These are phyloP conservation scores for Pichia paraexigua DNA, from an alignment of 805 yeast species.

Conservation along the genomic window DNA sequence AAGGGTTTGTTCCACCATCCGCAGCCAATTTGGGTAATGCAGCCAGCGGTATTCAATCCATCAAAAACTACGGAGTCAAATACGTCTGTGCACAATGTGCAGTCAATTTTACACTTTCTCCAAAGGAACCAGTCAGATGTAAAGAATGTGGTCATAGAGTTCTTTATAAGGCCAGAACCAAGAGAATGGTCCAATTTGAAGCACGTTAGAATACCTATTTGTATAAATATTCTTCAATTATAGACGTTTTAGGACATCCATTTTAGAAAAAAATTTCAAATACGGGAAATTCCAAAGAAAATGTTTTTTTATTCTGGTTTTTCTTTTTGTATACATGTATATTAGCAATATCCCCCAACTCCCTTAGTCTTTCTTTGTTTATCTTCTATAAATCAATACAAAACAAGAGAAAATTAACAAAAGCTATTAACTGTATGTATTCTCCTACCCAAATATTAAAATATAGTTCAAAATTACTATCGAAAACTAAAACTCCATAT, in stretches of 20 bases:
- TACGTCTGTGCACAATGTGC: slow-evolving; percentile 98
- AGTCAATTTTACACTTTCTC: slow-evolving; percentile 73
- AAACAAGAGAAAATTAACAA: background rate
- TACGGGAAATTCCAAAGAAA: background rate
- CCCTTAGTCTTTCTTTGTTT: background rate
- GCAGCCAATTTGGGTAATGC: slow-evolving; percentile 72
- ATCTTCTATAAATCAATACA: background rate
- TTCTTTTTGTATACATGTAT: background rate
- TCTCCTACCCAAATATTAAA: background rate
- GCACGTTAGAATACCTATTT: slow-evolving; percentile 44
- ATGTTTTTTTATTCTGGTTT: background rate
- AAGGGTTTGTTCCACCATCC: slow-evolving; percentile 80
- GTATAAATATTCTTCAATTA: background rate
- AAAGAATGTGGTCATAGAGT: slow-evolving; percentile 99
- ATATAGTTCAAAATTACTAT: background rate
- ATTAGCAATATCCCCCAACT: background rate
- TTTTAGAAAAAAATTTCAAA: background rate
- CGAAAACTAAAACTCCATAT: background rate
- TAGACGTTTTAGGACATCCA: background rate
- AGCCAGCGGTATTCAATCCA: slow-evolving; percentile 66
- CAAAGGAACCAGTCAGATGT: slow-evolving; percentile 96
- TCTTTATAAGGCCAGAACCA: slow-evolving; percentile 91
- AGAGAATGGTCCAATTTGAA: slow-evolving; percentile 89
- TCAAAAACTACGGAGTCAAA: slow-evolving; percentile 73
- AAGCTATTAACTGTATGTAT: background rate